phyloP scores from a whole-genome alignment of 2,329 filamentous ascomycete species.

The Fusarium multiceps region DNA sequence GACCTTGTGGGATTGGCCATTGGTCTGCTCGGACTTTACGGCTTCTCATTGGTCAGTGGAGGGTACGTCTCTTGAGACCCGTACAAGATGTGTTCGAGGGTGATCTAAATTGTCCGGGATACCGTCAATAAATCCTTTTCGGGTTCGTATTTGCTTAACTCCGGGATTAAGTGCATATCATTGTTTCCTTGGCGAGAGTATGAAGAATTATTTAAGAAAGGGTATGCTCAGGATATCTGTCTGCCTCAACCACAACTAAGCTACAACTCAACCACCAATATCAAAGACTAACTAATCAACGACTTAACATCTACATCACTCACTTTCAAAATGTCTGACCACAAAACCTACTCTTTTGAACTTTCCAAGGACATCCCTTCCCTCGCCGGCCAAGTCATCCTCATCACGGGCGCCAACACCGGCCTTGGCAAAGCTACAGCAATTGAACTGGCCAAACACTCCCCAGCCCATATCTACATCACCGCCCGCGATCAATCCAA shows the following conservation, averaged over 20 bases:
- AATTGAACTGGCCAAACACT: neutral
- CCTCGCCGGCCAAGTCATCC: neutral
- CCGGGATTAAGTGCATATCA: neutral
- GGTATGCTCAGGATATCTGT: neutral
- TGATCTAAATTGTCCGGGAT: neutral
- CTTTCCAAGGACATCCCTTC: neutral
- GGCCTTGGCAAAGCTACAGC: slow-evolving; percentile 11
- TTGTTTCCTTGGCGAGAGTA: too few species aligned
- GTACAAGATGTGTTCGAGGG: fast-evolving
- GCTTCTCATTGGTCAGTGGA: neutral
- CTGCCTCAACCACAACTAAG: neutral
- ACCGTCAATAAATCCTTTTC: neutral
- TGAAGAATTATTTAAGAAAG: neutral
- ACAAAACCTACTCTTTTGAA: fast-evolving
- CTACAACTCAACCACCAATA: neutral
- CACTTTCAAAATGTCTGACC: neutral
- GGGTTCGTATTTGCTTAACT: neutral
- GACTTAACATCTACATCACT: fast-evolving
- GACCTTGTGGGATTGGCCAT: neutral
- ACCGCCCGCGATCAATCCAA: neutral
- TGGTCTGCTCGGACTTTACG: neutral
- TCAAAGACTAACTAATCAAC: fast-evolving
- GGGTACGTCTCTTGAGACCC: neutral
- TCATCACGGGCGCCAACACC: slow-evolving; percentile 2
- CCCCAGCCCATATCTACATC: slow-evolving; percentile 1